A percentile compares a stretch with the other conserved stretches of the same genome.
Conservation (phyloP, 495 filamentous ascomycete genomes). For the Pseudomonodictys pantanalensis region DNA sequence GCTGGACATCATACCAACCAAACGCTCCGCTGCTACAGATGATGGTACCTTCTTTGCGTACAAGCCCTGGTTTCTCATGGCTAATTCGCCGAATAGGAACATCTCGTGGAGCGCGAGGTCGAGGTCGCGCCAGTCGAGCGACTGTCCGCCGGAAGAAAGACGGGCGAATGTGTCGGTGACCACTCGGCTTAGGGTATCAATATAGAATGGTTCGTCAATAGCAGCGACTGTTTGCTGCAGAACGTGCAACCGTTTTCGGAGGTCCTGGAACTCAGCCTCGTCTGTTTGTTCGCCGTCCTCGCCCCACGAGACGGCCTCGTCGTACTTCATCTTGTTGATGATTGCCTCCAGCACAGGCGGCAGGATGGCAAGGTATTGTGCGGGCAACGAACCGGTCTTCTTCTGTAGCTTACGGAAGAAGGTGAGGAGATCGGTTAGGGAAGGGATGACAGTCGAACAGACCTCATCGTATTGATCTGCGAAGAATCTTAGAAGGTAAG, state of each 20-base stretch:
- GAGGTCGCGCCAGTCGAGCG: slow-evolving; percentile 90
- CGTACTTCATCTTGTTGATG: slow-evolving; percentile 91
- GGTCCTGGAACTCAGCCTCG: slow-evolving; percentile 96
- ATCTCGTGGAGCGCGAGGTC: slow-evolving; percentile 96
- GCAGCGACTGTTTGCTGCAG: slow-evolving; percentile 86
- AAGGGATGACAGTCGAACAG: slow-evolving; percentile 89
- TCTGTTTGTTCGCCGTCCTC: slow-evolving; percentile 92
- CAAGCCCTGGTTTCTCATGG: slow-evolving; percentile 76
- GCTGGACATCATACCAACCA: slow-evolving; percentile 86
- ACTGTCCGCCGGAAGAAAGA: slow-evolving; percentile 63
- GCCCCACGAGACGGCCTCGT: slow-evolving; percentile 91
- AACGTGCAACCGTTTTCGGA: slow-evolving; percentile 81
- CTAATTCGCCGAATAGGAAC: slow-evolving; percentile 92
- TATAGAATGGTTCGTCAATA: slow-evolving; percentile 79
- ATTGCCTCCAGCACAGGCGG: slow-evolving; percentile 86
- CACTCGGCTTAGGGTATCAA: slow-evolving; percentile 77
- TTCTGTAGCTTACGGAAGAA: slow-evolving; percentile 78
- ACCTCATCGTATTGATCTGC: slow-evolving; percentile 97
- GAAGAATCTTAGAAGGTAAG: slow-evolving; percentile 85
- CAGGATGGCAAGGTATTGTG: slow-evolving; percentile 72
- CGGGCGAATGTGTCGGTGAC: slow-evolving; percentile 79
- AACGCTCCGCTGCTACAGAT: slow-evolving; percentile 66
- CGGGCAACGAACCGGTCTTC: slow-evolving; percentile 55
- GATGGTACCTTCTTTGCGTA: slow-evolving; percentile 78
- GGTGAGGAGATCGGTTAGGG: slow-evolving; percentile 82